Evolutionary conservation across 192 early-diverging fungal genomes (phyloP).

Genomic region (Jimgerdemannia flammicorona): DNA sequence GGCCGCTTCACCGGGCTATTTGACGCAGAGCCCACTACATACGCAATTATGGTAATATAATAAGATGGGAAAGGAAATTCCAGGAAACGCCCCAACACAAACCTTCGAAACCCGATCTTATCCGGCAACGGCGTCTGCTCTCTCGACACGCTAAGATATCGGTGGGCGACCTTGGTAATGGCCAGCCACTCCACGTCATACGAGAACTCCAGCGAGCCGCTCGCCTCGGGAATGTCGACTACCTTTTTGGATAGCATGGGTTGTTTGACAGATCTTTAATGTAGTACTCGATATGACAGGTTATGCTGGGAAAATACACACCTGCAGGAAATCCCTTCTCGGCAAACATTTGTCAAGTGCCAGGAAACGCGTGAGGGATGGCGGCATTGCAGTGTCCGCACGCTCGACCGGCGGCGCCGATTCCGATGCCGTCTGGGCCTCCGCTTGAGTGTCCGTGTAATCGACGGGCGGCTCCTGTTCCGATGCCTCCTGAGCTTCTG

Average conservation of each 20-base stretch:
- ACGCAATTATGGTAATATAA: not conserved
- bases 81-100: conserved; percentile 4
- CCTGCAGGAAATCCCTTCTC: conserved; percentile 76
- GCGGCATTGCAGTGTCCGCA: conserved; percentile 12
- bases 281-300: no score
- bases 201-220: conserved; percentile 48
- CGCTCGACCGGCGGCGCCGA: conserved; percentile 34
- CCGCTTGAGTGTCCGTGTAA: conserved; percentile 37
- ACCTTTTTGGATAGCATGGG: conserved; percentile 34
- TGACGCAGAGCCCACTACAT: not conserved
- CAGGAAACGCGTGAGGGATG: conserved; percentile 71
- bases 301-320: conserved; percentile 17
- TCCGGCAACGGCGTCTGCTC: conserved; percentile 48
- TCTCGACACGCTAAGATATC: conserved; percentile 42
- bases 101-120: conserved; percentile 39
- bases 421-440: conserved; percentile 54
- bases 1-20: no score
- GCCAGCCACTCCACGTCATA: conserved; percentile 88
- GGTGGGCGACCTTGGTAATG: conserved; percentile 60
- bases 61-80: conserved; percentile 2
- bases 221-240: conserved; percentile 39
- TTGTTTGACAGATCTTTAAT: no score
- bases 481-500: not conserved
- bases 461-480: not conserved
- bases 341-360: conserved; percentile 94